Evolutionary conservation across 2,329 filamentous ascomycete species (phyloP).

Genomic region (Colletotrichum sojae): DNA sequence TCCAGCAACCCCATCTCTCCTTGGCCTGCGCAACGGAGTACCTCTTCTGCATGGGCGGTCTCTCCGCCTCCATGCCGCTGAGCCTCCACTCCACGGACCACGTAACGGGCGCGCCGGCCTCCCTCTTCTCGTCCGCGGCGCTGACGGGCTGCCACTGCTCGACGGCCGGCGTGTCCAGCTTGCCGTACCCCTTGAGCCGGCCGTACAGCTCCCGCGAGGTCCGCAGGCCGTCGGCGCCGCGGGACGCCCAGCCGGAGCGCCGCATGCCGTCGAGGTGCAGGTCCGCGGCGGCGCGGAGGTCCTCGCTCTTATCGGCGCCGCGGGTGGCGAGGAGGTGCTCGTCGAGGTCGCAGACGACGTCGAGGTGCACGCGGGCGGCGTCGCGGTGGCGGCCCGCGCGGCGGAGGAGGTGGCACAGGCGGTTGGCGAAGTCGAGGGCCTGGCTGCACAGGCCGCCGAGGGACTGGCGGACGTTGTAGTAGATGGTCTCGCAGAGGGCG

Average conservation of each 20-base stretch:
- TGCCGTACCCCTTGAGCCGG: conserved; percentile 42
- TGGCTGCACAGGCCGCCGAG: conserved; percentile 49
- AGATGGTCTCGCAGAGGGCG: conserved; percentile 49
- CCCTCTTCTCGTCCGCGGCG: conserved; percentile 41
- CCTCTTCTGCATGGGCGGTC: conserved; percentile 31
- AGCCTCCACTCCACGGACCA: conserved; percentile 42
- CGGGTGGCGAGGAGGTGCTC: conserved; percentile 35
- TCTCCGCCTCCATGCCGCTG: conserved; percentile 21
- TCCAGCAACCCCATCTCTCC: conserved; percentile 43
- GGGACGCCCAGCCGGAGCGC: conserved; percentile 43
- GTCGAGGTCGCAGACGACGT: conserved; percentile 46
- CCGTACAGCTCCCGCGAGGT: conserved; percentile 31
- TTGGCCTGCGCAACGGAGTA: conserved; percentile 42
- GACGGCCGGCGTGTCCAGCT: conserved; percentile 34
- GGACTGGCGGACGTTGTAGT: conserved; percentile 52
- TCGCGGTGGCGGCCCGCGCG: conserved; percentile 46
- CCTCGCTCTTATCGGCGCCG: conserved; percentile 39
- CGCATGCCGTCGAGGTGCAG: conserved; percentile 44
- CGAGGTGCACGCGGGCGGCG: conserved; percentile 48
- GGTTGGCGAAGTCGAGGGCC: conserved; percentile 47
- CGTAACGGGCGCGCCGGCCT: conserved; percentile 38
- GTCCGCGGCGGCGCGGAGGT: conserved; percentile 42
- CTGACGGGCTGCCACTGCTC: conserved; percentile 42
- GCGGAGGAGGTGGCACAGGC: conserved; percentile 48
- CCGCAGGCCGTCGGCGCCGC: conserved; percentile 33